phyloP scores from a whole-genome alignment of 805 yeast species.

The Candida sonorensis region DNA sequence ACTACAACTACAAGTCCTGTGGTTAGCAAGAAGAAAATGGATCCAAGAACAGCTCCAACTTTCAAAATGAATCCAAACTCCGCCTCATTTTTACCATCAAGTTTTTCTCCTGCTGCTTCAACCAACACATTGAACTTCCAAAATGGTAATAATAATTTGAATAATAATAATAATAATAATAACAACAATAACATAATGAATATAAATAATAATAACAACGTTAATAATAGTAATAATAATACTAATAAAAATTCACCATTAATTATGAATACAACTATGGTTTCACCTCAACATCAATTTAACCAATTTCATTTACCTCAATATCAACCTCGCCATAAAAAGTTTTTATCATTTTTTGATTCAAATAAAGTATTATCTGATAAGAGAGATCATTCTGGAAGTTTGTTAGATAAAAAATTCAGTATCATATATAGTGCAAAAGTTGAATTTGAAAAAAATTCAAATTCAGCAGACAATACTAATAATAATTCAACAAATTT shows the following conservation, averaged over 20 bases:
- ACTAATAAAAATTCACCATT: constrained; percentile 12
- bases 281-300: constrained; percentile 2
- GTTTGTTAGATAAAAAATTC: constrained; percentile 38
- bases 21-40: constrained; percentile 40
- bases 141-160: too few relatives aligned
- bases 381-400: constrained; percentile 10
- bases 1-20: constrained; percentile 10
- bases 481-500: too few relatives aligned
- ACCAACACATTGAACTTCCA: too few relatives aligned
- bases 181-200: too few relatives aligned
- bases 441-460: constrained; percentile 22
- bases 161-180: too few relatives aligned
- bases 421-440: constrained; percentile 46
- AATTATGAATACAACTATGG: constrained; percentile 2
- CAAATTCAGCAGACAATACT: too few relatives aligned
- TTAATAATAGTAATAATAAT: background rate
- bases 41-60: constrained; percentile 46
- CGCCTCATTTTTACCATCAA: constrained; percentile 52
- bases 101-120: constrained; percentile 7
- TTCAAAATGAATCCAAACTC: constrained; percentile 69
- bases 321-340: constrained; percentile 10
- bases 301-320: constrained; percentile 3
- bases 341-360: constrained; percentile 31
- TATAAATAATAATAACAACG: too few relatives aligned
- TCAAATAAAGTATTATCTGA: constrained; percentile 19